Evolutionary conservation across 2,329 filamentous ascomycete genomes (phyloP).

Genomic region (Fusarium tanahbumbuense): DNA sequence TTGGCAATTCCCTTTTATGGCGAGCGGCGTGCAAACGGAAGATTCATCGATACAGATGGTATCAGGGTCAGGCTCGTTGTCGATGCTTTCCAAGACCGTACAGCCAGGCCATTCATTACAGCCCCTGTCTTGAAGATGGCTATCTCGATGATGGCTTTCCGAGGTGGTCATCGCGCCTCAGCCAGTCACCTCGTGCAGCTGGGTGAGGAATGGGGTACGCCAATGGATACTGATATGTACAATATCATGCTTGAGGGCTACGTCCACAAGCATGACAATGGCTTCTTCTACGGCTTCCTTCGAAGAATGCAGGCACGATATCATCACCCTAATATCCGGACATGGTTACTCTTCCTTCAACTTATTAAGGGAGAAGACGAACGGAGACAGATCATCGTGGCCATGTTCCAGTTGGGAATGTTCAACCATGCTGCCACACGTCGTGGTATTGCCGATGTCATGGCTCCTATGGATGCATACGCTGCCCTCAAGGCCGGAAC

Average conservation of each 20-base stretch:
- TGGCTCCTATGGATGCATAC: slow-evolving; percentile 59
- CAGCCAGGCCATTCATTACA: slow-evolving; percentile 52
- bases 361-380: slow-evolving; percentile 70
- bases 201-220: slow-evolving; percentile 54
- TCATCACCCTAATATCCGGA: slow-evolving; percentile 56
- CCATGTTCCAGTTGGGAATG: slow-evolving; percentile 60
- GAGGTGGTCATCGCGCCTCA: slow-evolving; percentile 51
- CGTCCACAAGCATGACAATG: slow-evolving; percentile 54
- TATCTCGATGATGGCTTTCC: slow-evolving; percentile 55
- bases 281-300: slow-evolving; percentile 56
- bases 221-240: slow-evolving; percentile 59
- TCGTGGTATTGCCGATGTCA: slow-evolving; percentile 55
- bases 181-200: slow-evolving; percentile 53
- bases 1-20: slow-evolving; percentile 53
- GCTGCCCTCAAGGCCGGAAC: slow-evolving; percentile 53
- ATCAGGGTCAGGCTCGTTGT: slow-evolving; percentile 55
- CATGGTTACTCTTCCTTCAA: slow-evolving; percentile 62
- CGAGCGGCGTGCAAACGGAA: slow-evolving; percentile 43
- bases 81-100: slow-evolving; percentile 53
- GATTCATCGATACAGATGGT: slow-evolving; percentile 52
- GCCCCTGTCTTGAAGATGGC: slow-evolving; percentile 57
- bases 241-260: slow-evolving; percentile 60
- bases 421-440: slow-evolving; percentile 53
- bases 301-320: slow-evolving; percentile 55
- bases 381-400: slow-evolving; percentile 58